Base-by-base conservation (phyloP, 139 green algal species). In the Pedinophyceae sp. region DNA sequence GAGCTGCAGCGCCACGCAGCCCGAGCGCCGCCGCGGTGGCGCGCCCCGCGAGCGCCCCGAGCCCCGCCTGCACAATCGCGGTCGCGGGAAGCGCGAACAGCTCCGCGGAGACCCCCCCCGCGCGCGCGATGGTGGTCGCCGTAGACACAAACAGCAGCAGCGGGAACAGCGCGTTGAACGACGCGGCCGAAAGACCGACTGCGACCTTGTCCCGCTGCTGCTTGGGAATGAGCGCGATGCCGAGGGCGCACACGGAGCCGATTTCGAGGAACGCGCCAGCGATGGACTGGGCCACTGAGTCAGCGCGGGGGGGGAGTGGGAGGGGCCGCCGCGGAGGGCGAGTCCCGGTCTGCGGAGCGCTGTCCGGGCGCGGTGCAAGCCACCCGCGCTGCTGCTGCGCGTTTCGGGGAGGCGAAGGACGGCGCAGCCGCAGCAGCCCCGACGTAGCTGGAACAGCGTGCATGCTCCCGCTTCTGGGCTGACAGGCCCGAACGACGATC, bases 1-100 rank as follows among this genome's bases (percentile, higher is more conserved):
- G 43, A n/a, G n/a, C n/a, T n/a, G 43, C 23, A 50, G 43, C 43
- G 43, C 15, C 43, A n/a, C 43, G 43, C 43, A 50, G 43, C 43
- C 43, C 43, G 43, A n/a, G 4, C 5, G 43, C 43, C 43, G 19
- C 23, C 6, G 43, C 43, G 43, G 25, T n/a, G 43, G 19, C 13
- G 19, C 6, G 19, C 5, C 43, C 43, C 10, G 25, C 23, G 15
- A 50, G 43, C 4, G 19, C 43, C 19, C 43, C 43, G 5, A 50
- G 43, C 15, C 23, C 5, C 5, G 25, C 43, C 43, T 50, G 43
- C 10, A n/a, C 5, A 50, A 6, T 27, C 10, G 34, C 13, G 34
- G 34, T 45, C 15, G 38, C 38, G 15, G 16, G 38, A 16, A 46
- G 38, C 15, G 38, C 15, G 38, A 50, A 23, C 43, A 18, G 25